Evolutionary conservation across 2,329 filamentous ascomycete genomes (phyloP).

Genomic region (Neofusicoccum sp.): DNA sequence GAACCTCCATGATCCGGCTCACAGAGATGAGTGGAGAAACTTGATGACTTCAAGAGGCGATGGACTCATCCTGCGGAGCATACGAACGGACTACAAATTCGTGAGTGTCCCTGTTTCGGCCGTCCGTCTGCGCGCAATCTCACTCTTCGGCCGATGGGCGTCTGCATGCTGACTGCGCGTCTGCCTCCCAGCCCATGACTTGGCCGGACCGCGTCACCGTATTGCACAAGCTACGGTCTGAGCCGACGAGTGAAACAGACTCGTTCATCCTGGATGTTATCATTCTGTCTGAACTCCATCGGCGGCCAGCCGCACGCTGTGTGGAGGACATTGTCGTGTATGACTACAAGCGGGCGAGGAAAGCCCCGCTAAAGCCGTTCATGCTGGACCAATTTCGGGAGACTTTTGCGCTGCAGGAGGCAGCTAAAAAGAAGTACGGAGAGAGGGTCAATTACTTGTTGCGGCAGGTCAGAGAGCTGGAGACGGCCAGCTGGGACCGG

Average conservation of each 20-base stretch:
- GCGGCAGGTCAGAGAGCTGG: conserved; percentile 62
- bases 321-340: conserved; percentile 80
- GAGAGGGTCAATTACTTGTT: conserved; percentile 60
- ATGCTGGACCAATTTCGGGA: conserved; percentile 63
- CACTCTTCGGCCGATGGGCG: conserved; percentile 4
- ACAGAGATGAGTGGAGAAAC: conserved; percentile 67
- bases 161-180: conserved; percentile 10
- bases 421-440: conserved; percentile 57
- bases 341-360: conserved; percentile 65
- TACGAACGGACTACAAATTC: conserved; percentile 85
- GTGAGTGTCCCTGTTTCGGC: conserved; percentile 54
- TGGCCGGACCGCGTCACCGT: conserved; percentile 83
- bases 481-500: conserved; percentile 74
- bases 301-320: conserved; percentile 71
- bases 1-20: conserved; percentile 60
- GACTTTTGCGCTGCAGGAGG: conserved; percentile 65
- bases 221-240: conserved; percentile 71
- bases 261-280: conserved; percentile 64
- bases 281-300: conserved; percentile 75
- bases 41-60: conserved; percentile 67
- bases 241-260: conserved; percentile 53
- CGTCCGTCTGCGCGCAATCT: conserved; percentile 21
- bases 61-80: conserved; percentile 78
- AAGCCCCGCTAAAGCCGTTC: conserved; percentile 61
- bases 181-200: conserved; percentile 62